Conservation (phyloP, 148 eudicot species). For the Camellia japonica region DNA sequence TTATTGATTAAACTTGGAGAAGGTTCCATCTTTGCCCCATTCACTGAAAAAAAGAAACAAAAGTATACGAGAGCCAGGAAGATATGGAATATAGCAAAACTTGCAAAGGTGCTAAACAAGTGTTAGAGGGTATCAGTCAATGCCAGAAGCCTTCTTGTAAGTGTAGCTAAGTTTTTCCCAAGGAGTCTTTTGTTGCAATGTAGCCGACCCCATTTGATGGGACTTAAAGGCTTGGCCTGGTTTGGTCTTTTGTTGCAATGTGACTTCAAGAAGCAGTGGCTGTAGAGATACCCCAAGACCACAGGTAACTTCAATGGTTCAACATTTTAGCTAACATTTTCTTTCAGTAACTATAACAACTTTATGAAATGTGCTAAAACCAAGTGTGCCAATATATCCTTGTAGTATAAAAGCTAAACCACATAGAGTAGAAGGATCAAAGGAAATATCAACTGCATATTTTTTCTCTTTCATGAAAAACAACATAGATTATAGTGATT, state of each 20-base stretch:
- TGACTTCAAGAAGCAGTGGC: slow-evolving; percentile 4
- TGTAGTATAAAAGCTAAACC: neutral
- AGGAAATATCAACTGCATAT: neutral
- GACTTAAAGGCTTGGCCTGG: too few relatives aligned
- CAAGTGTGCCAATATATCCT: neutral
- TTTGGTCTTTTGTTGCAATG: neutral
- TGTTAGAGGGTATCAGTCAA: neutral
- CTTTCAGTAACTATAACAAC: neutral
- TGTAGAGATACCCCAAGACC: neutral
- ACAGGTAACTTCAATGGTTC: neutral
- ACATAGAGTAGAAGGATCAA: neutral
- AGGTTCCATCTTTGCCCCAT: slow-evolving; percentile 44
- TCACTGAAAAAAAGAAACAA: slow-evolving; percentile 8
- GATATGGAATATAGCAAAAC: neutral
- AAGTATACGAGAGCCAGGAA: neutral
- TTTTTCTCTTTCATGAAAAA: neutral
- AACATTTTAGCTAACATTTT: neutral
- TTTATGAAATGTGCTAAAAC: neutral
- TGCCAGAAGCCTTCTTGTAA: neutral
- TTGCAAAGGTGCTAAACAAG: neutral
- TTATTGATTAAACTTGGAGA: slow-evolving; percentile 46
- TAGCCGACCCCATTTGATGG: neutral
- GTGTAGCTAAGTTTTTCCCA: slow-evolving; percentile 5
- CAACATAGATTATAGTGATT: neutral
- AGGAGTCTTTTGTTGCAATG: neutral